Evolutionary conservation across 352 stramenopile species (phyloP), one percentile per base, ranked within the genome.

Genomic region (Phytopythium boreale): DNA sequence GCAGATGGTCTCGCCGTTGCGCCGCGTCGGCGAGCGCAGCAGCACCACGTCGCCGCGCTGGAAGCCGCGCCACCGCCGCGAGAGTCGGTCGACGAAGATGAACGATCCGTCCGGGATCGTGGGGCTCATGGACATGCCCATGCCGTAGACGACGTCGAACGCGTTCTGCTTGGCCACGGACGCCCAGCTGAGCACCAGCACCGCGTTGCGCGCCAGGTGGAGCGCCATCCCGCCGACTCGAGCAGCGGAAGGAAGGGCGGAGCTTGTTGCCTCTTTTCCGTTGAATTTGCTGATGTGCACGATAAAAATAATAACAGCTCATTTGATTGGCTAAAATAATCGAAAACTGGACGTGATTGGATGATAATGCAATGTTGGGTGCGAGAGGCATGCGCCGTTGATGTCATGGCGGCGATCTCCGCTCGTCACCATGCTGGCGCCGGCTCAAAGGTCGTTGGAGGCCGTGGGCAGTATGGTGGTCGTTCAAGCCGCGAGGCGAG

Each of bases 61-160:
- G 70, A 84, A 84, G 17, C 67, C 60, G 27, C 84, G 77, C 80
- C 87, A 94, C 49, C 74, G 79, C 46, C 72, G 71, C 44, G 89
- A 86, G 39, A 97, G 63, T 11, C 79, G 79, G 61, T 97, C 89
- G 44, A 97, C 80, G 31, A 97, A 57, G 55, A 95, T 79, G 55
- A 96, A 75, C 20, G 87, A 95, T 43, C 90, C 88, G 66, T 91
- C 79, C 11, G 84, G 84, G 39, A 97, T 78, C 7, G 80, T 85
- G 10, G 89, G 89, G 58, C 68, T 71, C 90, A 97, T 97, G 56
- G 88, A 96, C 61, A 76, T 65, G 4, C 90, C 90, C 65, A 96
- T 80, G 63, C 87, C 89, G 62, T 96, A 93, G 50, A 88, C 91
- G 43, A 95, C 62, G 56, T 96, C 87, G 62, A 84, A 82, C 29